phyloP scores from a whole-genome alignment of 345 rosid genomes.

The Rubroshorea leprosula region DNA sequence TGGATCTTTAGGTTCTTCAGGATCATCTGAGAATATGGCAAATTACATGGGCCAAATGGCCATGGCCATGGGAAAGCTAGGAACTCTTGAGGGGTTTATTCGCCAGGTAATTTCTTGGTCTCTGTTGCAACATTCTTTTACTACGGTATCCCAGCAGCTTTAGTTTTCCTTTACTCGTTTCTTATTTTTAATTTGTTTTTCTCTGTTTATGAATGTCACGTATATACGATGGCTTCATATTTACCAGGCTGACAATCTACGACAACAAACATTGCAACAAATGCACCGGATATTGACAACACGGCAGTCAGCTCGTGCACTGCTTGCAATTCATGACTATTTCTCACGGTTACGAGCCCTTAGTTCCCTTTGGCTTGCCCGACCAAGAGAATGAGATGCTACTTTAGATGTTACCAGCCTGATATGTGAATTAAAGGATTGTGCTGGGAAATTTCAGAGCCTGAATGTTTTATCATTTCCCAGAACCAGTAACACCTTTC shows the following conservation, averaged over 20 bases:
- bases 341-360: constrained; percentile 89
- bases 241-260: constrained; percentile 87
- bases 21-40: constrained; percentile 83
- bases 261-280: constrained; percentile 92
- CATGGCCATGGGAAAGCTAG: constrained; percentile 99
- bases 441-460: constrained; percentile 9
- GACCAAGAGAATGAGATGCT: constrained; percentile 70
- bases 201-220: neutral
- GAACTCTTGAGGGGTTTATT: constrained; percentile 94
- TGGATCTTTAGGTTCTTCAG: constrained; percentile 79
- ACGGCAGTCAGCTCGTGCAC: constrained; percentile 94
- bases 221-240: neutral
- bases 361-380: constrained; percentile 96
- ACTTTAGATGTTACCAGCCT: neutral
- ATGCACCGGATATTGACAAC: constrained; percentile 84
- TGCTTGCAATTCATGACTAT: constrained; percentile 87
- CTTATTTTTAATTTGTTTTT: neutral
- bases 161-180: too few relatives aligned
- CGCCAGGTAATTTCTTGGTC: constrained; percentile 55
- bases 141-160: too few relatives aligned
- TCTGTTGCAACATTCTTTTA: neutral
- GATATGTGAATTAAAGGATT: constrained; percentile 11
- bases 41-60: constrained; percentile 99
- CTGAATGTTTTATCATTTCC: neutral
- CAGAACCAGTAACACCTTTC: neutral